Conservation (phyloP, 177 flowering plant species). For the Vitis hybrid region DNA sequence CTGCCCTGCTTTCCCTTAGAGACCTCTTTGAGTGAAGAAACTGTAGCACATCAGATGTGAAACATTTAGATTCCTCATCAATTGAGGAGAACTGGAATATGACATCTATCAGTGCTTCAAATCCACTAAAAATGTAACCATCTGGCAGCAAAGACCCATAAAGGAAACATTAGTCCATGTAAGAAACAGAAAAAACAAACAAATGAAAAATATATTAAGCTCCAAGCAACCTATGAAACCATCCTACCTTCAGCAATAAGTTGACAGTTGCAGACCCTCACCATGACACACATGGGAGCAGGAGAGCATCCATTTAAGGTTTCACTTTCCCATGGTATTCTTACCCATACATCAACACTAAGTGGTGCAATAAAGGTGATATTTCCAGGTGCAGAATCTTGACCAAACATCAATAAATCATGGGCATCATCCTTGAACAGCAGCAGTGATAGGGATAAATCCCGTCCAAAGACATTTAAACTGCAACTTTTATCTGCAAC, state of each 20-base stretch:
- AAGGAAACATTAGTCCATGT: not conserved
- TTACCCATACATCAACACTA: constrained; percentile 76
- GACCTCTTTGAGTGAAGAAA: constrained; percentile 52
- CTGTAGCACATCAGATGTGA: constrained; percentile 55
- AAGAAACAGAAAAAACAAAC: not conserved
- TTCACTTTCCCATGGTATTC: constrained; percentile 52
- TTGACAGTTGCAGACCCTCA: constrained; percentile 43
- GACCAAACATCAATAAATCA: constrained; percentile 17
- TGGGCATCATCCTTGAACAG: constrained; percentile 27
- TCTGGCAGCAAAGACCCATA: constrained; percentile 36
- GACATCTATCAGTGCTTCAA: constrained; percentile 44
- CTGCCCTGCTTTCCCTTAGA: constrained; percentile 21
- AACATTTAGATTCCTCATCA: constrained; percentile 44
- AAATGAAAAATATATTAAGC: not conserved
- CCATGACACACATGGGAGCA: constrained; percentile 50
- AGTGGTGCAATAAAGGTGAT: constrained; percentile 43
- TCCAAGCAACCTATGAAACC: not conserved
- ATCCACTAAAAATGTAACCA: constrained; percentile 36
- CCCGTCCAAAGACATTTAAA: constrained; percentile 70
- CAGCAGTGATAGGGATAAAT: constrained; percentile 46
- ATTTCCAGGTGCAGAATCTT: constrained; percentile 12
- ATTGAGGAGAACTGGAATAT: constrained; percentile 53
- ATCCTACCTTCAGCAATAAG: constrained; percentile 63
- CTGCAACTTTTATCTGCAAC: constrained; percentile 30
- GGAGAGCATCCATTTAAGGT: constrained; percentile 17